Base-by-base conservation (phyloP, 169 alveolate species). In the Sarcocystis neurona region DNA sequence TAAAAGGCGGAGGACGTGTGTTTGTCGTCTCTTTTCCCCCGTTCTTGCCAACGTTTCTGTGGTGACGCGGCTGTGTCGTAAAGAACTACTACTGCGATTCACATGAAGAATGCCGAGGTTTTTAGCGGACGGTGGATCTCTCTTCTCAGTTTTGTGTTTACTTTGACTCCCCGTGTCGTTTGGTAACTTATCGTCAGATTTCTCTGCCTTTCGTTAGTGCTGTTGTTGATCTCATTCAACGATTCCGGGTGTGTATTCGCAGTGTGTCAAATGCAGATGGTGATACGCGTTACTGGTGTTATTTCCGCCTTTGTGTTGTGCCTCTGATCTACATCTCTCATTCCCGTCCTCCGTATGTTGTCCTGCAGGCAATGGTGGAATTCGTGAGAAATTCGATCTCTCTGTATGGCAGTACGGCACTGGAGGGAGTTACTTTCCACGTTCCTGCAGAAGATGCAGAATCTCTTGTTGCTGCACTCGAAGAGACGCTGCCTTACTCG, bases 401-500 rank as follows among this genome's bases (percentile, higher is more conserved):
- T 30, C 27, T 72, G 56, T 72, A 72, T 32, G 82, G 82, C 47
- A 47, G 12, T 0, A 41, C 82, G 0, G 82, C 82, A 6, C 53
- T 72, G 27, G 82, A 72, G 27, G 82, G 82, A 34, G 82, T 72
- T 18, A 43, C 56, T 34, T 72, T 72, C 56, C 82, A 41, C 82
- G 82, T 72, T 2, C 82, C 82, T 18, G 82, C 53, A 0, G 82
- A 72, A 72, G 82, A 72, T 37, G 82, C 82, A 1, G 82, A 72
- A 39, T 48, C 34, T 15, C 46, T 72, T 43, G 48, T 72, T 43
- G 82, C 34, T 39, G 82, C 56, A 3, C 56, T 72, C 27, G 82
- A 72, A 32, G 82, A 72, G 20, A 4, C 53, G 56, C 47, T 72
- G 5, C 82, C 82, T 72, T 72, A 72, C 32, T 72, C 82, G 6